phyloP scores from a whole-genome alignment of 352 stramenopile genomes.

The Phytophthora sp. region DNA sequence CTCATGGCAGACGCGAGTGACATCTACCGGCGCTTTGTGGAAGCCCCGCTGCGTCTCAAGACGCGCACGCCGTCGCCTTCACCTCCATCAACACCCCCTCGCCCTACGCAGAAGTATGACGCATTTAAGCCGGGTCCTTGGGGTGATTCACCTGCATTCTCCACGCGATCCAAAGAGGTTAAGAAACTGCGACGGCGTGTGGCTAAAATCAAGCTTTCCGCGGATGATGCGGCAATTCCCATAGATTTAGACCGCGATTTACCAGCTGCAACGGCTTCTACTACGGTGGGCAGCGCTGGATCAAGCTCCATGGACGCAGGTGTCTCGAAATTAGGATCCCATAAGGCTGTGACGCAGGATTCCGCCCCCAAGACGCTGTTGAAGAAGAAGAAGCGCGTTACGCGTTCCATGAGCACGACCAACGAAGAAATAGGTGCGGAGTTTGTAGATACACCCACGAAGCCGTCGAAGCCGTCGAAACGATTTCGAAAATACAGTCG shows the following conservation, averaged over 20 bases:
- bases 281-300: constrained; percentile 9
- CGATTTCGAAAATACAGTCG: constrained; percentile 36
- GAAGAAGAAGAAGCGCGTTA: constrained; percentile 53
- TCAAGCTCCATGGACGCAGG: constrained; percentile 5
- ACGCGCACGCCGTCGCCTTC: constrained; percentile 9
- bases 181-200: constrained; percentile 35
- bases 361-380: constrained; percentile 1
- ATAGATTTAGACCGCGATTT: not conserved
- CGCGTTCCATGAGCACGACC: constrained; percentile 32
- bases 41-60: constrained; percentile 55
- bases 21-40: constrained; percentile 57
- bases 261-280: not conserved
- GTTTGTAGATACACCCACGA: constrained; percentile 54
- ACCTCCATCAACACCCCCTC: constrained; percentile 2
- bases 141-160: constrained; percentile 16
- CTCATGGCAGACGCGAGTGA: constrained; percentile 39
- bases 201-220: constrained; percentile 28
- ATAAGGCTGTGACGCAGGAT: not conserved
- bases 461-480: constrained; percentile 46
- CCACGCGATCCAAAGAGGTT: constrained; percentile 34
- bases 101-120: constrained; percentile 18
- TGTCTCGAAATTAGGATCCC: not conserved
- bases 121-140: constrained; percentile 1
- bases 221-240: not conserved
- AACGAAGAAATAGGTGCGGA: constrained; percentile 41